Conservation (phyloP, 2,329 filamentous ascomycete species). For the Ophiostoma quercus region DNA sequence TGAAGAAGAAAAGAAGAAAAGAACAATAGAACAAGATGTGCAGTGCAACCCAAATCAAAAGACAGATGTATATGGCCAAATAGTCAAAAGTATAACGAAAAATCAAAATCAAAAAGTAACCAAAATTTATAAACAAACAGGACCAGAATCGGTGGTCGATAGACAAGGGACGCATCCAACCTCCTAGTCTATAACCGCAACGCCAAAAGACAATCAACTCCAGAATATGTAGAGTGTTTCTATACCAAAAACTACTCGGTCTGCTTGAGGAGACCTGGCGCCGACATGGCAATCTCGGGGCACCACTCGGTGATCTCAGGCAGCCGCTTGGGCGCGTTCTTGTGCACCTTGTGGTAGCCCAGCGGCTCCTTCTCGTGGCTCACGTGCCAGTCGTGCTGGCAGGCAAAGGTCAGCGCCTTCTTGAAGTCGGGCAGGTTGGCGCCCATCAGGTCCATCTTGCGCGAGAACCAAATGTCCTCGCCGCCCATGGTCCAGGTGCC, state of each 20-base stretch:
- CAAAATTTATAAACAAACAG: not conserved
- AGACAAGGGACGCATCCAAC: not conserved
- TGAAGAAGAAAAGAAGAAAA: not conserved
- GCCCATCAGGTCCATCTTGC: conserved; percentile 27
- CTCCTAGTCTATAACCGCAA: not conserved
- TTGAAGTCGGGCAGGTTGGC: conserved; percentile 26
- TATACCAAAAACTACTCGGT: not conserved
- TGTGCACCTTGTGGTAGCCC: conserved; percentile 31
- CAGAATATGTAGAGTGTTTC: not conserved
- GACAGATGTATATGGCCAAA: not conserved
- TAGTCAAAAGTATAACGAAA: not conserved
- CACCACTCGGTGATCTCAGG: conserved; percentile 29
- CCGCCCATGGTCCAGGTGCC: conserved; percentile 27
- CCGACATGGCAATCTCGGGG: conserved; percentile 29
- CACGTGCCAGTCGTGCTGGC: conserved; percentile 29
- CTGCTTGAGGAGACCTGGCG: conserved; percentile 25
- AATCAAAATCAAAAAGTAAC: not conserved
- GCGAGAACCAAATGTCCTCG: conserved; percentile 32
- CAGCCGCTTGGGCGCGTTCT: conserved; percentile 23
- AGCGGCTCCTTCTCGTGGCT: conserved; percentile 27
- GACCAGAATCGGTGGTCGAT: not conserved
- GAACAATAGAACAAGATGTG: no score
- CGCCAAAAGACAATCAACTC: conserved; percentile 1
- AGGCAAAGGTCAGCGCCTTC: conserved; percentile 27
- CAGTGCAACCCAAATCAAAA: no score